Base-by-base conservation (phyloP, 805 yeast genomes). In the Pichia rugopelliculosa region DNA sequence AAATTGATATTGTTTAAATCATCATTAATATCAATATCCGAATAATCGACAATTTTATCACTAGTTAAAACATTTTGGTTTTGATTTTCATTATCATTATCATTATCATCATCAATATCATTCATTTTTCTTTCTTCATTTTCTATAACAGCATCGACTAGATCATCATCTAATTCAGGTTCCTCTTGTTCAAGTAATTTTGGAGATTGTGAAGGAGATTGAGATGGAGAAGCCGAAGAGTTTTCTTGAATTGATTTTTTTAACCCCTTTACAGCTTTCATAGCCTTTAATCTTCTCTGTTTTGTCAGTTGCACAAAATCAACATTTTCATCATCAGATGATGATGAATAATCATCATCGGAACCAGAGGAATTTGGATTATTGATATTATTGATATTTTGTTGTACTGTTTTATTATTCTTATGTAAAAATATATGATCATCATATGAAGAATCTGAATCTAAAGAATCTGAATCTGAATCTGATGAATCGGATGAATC, bases 261-360 rank as follows among this genome's bases (percentile, higher is more conserved):
- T 26, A 55, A 48, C 3, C 49, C 57, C 44, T 60, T 60, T 4
- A 68, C 74, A 1, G 78, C 77, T 52, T 75, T 74, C 71, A 77
- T 67, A 1, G 80, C 72, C 50, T 67, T 73, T 36, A 77, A 77
- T 64, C 83, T 79, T 52, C 80, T 71, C 60, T 82, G 84, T 10
- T 83, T 85, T 33, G 86, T 84, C 51, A 85, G 65, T 60, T 76
- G 77, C 15, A 84, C 86, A 60, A 82, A 83, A 64, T 85, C 91
- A 3, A 84, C 79, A 54, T 79, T 80, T 34, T 80, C 80, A 55
- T 78, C 83, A 0, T 83, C 77, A 11, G 81, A 75, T 11, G 75
- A 68, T 3, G 62, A 59, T 15, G 61, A 59, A 17, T 61, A 61
- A 12, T 67, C 67, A 17, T 60, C 63, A 18, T 63, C 63, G 3